These are phyloP conservation scores for Metschnikowia similis DNA, from an alignment of 805 yeast genomes.

Conservation along the genomic window DNA sequence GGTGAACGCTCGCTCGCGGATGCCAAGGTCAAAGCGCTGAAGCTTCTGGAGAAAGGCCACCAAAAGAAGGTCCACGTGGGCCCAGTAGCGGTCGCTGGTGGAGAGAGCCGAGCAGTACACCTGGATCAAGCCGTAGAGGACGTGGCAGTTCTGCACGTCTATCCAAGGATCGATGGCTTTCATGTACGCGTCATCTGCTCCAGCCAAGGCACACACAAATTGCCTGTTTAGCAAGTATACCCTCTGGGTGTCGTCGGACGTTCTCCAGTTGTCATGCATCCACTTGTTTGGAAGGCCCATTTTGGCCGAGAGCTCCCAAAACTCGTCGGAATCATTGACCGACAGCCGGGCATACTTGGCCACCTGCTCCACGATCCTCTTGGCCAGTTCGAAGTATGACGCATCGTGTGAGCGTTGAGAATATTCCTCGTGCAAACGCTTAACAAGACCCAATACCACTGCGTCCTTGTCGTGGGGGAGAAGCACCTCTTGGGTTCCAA, in stretches of 20 bases:
- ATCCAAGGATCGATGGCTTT: conserved; percentile 23
- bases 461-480: conserved; percentile 10
- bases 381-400: conserved; percentile 30
- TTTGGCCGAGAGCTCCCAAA: conserved; percentile 20
- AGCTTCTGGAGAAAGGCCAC: conserved; percentile 18
- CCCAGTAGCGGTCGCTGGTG: conserved; percentile 26
- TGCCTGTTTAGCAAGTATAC: conserved; percentile 26
- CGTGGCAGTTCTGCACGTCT: conserved; percentile 15
- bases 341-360: conserved; percentile 15
- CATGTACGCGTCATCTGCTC: conserved; percentile 16
- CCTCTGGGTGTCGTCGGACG: conserved; percentile 20
- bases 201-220: conserved; percentile 19
- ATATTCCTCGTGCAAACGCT: conserved; percentile 24
- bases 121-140: conserved; percentile 27
- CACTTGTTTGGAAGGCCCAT: conserved; percentile 27
- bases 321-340: conserved; percentile 12
- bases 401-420: conserved; percentile 21
- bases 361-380: conserved; percentile 21
- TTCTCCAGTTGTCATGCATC: conserved; percentile 22
- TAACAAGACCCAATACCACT: conserved; percentile 20
- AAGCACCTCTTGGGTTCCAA: conserved; percentile 8
- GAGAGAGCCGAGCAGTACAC: conserved; percentile 24
- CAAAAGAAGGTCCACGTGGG: conserved; percentile 21
- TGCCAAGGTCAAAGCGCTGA: conserved; percentile 16
- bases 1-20: conserved; percentile 19